Conservation (phyloP, 1,284 basidiomycete species). For the Mrakiaceae sp. region DNA sequence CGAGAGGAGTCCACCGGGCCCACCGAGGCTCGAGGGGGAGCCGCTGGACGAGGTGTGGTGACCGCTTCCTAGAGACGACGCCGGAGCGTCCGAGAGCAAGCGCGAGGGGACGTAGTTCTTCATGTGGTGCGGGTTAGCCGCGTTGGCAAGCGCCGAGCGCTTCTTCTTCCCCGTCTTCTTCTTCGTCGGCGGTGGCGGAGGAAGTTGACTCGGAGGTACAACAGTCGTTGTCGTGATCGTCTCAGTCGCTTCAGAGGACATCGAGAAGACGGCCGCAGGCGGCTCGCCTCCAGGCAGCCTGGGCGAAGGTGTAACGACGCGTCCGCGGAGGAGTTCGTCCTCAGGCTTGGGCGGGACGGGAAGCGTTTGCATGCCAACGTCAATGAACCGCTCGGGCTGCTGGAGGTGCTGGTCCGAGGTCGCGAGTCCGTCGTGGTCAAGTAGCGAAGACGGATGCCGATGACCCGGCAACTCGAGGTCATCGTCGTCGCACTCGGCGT, state of each 20-base stretch:
- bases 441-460: too few species aligned
- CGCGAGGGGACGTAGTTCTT: slow-evolving; percentile 46
- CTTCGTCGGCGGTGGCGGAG: slow-evolving; percentile 21
- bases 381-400: not conserved
- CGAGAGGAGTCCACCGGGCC: slow-evolving; percentile 10
- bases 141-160: slow-evolving; percentile 67
- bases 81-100: slow-evolving; percentile 25
- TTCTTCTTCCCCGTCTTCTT: slow-evolving; percentile 73
- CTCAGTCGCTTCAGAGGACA: slow-evolving; percentile 2
- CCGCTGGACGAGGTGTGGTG: not conserved
- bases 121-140: slow-evolving; percentile 79
- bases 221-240: not conserved
- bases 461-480: too few species aligned
- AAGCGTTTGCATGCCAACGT: not conserved
- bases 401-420: not conserved
- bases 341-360: not conserved
- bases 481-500: not conserved
- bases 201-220: slow-evolving; percentile 1
- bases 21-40: too few species aligned
- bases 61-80: slow-evolving; percentile 21
- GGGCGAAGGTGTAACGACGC: not conserved
- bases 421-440: too few species aligned
- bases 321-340: not conserved
- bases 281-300: not conserved
- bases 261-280: slow-evolving; percentile 9